Conservation (phyloP, 495 filamentous ascomycete genomes). For the Penicillium lagena region DNA sequence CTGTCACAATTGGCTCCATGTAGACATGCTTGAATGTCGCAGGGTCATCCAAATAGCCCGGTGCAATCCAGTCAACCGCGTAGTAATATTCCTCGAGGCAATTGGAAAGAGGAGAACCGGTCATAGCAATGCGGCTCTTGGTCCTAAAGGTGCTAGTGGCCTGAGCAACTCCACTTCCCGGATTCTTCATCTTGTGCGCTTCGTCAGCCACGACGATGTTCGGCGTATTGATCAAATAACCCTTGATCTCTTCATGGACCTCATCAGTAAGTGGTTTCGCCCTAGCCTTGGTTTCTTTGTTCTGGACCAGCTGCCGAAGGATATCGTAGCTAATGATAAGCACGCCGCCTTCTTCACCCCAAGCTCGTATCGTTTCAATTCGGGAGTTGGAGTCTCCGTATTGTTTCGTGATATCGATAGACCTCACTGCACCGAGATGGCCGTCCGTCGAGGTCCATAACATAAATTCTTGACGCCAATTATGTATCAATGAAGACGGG, state of each 20-base stretch:
- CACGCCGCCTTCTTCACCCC: slow-evolving; percentile 63
- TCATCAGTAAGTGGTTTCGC: slow-evolving; percentile 19
- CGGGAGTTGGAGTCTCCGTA: slow-evolving; percentile 21
- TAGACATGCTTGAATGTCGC: slow-evolving; percentile 63
- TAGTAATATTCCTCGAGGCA: slow-evolving; percentile 74
- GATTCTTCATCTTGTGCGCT: slow-evolving; percentile 74
- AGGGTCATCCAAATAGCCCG: slow-evolving; percentile 62
- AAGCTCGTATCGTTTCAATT: slow-evolving; percentile 39
- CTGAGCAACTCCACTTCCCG: slow-evolving; percentile 38
- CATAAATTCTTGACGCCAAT: slow-evolving; percentile 74
- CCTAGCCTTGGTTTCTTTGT: slow-evolving; percentile 19
- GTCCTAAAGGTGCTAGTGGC: slow-evolving; percentile 55
- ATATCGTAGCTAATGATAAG: slow-evolving; percentile 68
- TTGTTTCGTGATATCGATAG: slow-evolving; percentile 20
- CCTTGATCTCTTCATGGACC: slow-evolving; percentile 28
- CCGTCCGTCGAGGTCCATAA: slow-evolving; percentile 54
- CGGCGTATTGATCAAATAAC: slow-evolving; percentile 51
- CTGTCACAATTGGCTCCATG: slow-evolving; percentile 63
- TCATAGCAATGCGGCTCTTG: slow-evolving; percentile 73
- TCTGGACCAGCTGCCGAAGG: slow-evolving; percentile 46
- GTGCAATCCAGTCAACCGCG: slow-evolving; percentile 85
- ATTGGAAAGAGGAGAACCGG: slow-evolving; percentile 82
- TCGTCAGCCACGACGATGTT: slow-evolving; percentile 85
- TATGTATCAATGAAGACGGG: slow-evolving; percentile 67
- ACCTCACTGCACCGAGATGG: slow-evolving; percentile 45